Evolutionary conservation across 257 asterid species (phyloP), one percentile per base, ranked within the genome.

Genomic region (Cruciata laevipes): DNA sequence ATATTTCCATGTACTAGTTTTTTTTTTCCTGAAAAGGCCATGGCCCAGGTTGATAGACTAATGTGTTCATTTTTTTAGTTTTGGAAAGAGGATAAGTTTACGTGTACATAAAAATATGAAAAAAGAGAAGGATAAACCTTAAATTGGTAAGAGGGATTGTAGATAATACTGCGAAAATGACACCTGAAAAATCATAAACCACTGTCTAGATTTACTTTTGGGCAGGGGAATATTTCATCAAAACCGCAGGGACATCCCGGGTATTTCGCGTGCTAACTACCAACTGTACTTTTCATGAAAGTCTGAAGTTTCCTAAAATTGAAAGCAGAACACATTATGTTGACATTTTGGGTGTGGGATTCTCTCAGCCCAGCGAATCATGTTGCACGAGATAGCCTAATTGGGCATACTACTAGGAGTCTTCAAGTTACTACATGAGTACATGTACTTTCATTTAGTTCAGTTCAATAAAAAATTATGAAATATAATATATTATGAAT

Each of bases 301-400:
- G 61, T 49, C 58, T 25, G 55, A 60, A 59, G 18, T 4, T n/a
- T 18, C 20, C 57, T 5, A 23, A 75, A 75, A 61, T 49, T 37
- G 23, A 3, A 17, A 62, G 62, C 53, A 71, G 32, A 47, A 37
- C 1, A 32, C 10, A 53, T 24, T 56, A 67, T 20, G 10, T 5
- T 74, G 9, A 76, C 74, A 2, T 11, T 49, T 8, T 0, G 25
- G 67, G 69, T 47, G 67, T 35, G 42, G 18, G 55, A 67, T 52
- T 17, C 51, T 40, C n/a, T 30, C 31, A 56, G 51, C 23, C 31
- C 20, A 20, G 31, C 73, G 63, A 76, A 62, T 67, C 73, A 61
- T 23, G 27, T 57, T 24, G 42, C 42, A 9, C 42, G 37, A 32
- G 37, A 32, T 32, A 32, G 35, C 40, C 9, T 37, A 37, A 9